phyloP scores from a whole-genome alignment of 768 basidiomycete species.

The Rhodosporidiobolus sp. region DNA sequence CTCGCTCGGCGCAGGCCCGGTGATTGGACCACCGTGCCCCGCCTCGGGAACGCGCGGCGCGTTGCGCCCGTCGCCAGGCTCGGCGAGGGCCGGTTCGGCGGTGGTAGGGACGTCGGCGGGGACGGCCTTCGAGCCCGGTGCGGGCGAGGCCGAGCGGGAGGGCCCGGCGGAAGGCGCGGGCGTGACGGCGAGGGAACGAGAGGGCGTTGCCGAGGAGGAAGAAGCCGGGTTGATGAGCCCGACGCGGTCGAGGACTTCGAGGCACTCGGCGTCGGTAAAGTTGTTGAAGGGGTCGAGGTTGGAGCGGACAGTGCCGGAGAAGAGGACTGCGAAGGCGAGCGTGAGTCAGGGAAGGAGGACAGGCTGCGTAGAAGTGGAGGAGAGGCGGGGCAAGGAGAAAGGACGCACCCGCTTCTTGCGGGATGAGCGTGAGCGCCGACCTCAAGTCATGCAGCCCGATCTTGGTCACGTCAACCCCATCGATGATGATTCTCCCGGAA shows the following conservation, averaged over 20 bases:
- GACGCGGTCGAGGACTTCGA: constrained; percentile 61
- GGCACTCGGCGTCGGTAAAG: constrained; percentile 61
- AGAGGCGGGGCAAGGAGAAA: not conserved
- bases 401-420: constrained; percentile 43
- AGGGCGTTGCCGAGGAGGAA: not conserved
- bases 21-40: not conserved
- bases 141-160: constrained; percentile 4
- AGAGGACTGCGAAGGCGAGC: constrained; percentile 43
- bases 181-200: not conserved
- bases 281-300: constrained; percentile 70
- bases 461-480: constrained; percentile 65
- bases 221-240: constrained; percentile 18
- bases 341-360: constrained; percentile 15
- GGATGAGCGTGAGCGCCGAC: constrained; percentile 60
- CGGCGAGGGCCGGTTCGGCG: constrained; percentile 16
- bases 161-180: constrained; percentile 4
- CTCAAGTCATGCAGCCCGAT: constrained; percentile 71
- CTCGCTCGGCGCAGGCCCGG: not conserved
- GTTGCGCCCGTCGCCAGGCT: not conserved
- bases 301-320: constrained; percentile 66
- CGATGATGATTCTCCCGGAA: constrained; percentile 62
- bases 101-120: not conserved
- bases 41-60: not conserved
- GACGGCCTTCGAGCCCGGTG: not conserved
- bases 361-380: no score